A percentile compares a stretch with the other conserved stretches of the same genome.
Conservation (phyloP, 2,329 filamentous ascomycete genomes). For the Monosporascus sp. region DNA sequence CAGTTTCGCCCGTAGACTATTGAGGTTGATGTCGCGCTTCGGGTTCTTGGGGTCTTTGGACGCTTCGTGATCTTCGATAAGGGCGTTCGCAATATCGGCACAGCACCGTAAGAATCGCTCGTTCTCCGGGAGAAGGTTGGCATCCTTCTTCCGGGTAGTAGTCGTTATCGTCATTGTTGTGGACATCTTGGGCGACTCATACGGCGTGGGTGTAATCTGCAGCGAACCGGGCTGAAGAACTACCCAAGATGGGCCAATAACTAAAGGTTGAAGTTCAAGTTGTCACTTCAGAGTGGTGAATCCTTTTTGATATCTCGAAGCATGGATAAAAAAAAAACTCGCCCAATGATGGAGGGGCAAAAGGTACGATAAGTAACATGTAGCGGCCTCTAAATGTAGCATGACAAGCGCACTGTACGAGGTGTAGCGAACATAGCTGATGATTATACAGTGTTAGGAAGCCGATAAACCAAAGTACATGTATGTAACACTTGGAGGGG, state of each 20-base stretch:
- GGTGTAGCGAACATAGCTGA: too few relatives aligned
- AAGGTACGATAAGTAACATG: neutral
- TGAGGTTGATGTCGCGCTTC: constrained; percentile 87
- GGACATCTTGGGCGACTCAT: constrained; percentile 27
- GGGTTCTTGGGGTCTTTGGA: constrained; percentile 67
- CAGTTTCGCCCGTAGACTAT: constrained; percentile 77
- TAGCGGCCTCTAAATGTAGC: too few relatives aligned
- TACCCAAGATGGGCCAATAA: too few relatives aligned
- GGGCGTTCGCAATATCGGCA: constrained; percentile 86
- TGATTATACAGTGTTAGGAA: too few relatives aligned
- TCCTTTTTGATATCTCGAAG: neutral
- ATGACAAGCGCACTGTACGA: neutral
- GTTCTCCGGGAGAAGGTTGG: constrained; percentile 82
- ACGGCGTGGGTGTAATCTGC: neutral
- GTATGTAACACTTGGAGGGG: too few relatives aligned
- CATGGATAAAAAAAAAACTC: neutral
- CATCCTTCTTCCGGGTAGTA: constrained; percentile 61
- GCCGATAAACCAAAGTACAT: too few relatives aligned
- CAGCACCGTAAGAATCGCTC: constrained; percentile 92
- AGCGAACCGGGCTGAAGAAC: too few relatives aligned
- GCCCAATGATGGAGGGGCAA: neutral
- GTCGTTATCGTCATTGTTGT: constrained; percentile 66
- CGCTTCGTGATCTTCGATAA: constrained; percentile 91
- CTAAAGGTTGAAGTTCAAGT: too few relatives aligned
- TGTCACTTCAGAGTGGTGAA: neutral